A percentile compares a stretch with the other conserved stretches of the same genome.
Conservation (phyloP, 441 rosid species). For the Dalechampia spathulata region DNA sequence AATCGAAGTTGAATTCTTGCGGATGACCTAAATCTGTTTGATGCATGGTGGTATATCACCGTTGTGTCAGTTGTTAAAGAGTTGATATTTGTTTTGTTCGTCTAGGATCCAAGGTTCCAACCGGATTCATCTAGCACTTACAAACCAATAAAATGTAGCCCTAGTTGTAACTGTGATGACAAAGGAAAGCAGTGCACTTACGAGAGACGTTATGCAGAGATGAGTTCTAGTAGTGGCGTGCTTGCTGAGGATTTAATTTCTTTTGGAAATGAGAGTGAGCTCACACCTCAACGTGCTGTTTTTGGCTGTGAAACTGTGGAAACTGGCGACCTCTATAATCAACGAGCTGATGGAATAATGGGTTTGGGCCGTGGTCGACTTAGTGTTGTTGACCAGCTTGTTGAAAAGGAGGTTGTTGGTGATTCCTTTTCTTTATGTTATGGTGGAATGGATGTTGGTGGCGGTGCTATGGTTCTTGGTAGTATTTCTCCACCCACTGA, state of each 20-base stretch:
- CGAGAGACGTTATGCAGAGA: slow-evolving; percentile 89
- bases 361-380: slow-evolving; percentile 89
- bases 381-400: slow-evolving; percentile 83
- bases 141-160: slow-evolving; percentile 59
- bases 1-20: no score
- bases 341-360: slow-evolving; percentile 91
- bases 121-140: slow-evolving; percentile 74
- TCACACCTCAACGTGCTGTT: slow-evolving; percentile 66
- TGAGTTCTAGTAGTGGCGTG: slow-evolving; percentile 87
- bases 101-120: slow-evolving; percentile 66
- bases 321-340: slow-evolving; percentile 87
- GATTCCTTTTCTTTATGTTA: slow-evolving; percentile 88
- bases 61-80: no score
- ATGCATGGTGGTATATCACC: no score
- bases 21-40: no score
- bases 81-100: background rate
- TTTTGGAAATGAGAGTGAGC: slow-evolving; percentile 71
- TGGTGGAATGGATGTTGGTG: slow-evolving; percentile 95
- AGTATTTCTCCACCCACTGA: slow-evolving; percentile 56
- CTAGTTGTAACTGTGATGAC: slow-evolving; percentile 69
- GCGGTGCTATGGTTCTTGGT: slow-evolving; percentile 95
- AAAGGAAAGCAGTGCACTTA: slow-evolving; percentile 61
- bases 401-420: slow-evolving; percentile 60
- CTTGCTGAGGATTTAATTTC: slow-evolving; percentile 79
- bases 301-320: slow-evolving; percentile 86